These are phyloP conservation scores for Malania oleifera DNA, from an alignment of 164 flowering plant species.

Conservation along the genomic window DNA sequence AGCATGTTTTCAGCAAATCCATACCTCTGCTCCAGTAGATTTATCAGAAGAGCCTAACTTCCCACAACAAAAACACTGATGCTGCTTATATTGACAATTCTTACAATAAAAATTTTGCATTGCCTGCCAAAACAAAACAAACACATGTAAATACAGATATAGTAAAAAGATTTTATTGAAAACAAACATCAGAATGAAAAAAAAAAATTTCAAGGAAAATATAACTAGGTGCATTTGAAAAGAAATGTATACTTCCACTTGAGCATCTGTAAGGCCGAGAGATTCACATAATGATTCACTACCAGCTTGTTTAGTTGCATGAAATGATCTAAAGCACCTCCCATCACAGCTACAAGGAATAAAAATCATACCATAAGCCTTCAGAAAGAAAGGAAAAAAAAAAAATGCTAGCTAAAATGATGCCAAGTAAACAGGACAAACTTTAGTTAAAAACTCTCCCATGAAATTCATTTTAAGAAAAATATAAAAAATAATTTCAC, in stretches of 20 bases:
- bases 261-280: slow-evolving; percentile 43
- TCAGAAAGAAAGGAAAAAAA: no score
- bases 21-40: slow-evolving; percentile 65
- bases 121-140: no score
- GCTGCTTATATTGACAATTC: slow-evolving; percentile 66
- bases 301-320: slow-evolving; percentile 57
- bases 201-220: background rate
- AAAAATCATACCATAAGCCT: background rate
- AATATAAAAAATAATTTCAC: no score
- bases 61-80: slow-evolving; percentile 86
- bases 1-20: no score
- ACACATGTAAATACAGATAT: background rate
- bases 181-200: slow-evolving; percentile 3
- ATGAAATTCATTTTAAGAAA: no score
- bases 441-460: no score
- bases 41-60: slow-evolving; percentile 70
- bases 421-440: no score
- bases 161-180: background rate
- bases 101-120: slow-evolving; percentile 44
- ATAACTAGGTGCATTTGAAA: no score
- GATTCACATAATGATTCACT: slow-evolving; percentile 46
- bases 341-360: slow-evolving; percentile 82
- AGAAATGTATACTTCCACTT: slow-evolving; percentile 53
- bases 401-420: background rate
- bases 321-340: slow-evolving; percentile 80